Conservation (phyloP, 2,329 filamentous ascomycete species). For the Fusarium globosum region DNA sequence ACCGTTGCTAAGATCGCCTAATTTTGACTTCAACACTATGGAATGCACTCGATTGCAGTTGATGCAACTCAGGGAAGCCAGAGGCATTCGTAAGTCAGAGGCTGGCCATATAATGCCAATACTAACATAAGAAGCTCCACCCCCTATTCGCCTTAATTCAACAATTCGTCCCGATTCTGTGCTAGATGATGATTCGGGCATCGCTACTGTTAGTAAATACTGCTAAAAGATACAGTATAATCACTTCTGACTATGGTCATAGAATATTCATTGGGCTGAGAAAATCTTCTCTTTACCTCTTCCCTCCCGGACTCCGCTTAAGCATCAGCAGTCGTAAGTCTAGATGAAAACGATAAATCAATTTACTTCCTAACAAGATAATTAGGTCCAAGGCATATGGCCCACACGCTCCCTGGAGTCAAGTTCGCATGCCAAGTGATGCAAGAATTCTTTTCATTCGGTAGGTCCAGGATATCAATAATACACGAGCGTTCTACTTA, state of each 20-base stretch:
- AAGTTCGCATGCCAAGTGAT: conserved; percentile 58
- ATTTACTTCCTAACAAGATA: conserved; percentile 2
- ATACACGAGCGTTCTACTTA: conserved; percentile 3
- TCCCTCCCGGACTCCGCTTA: conserved; percentile 62
- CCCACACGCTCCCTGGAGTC: conserved; percentile 57
- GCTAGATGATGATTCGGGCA: conserved; percentile 43
- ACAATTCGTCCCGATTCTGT: conserved; percentile 50
- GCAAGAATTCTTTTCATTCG: conserved; percentile 66
- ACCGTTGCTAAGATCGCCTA: conserved; percentile 51
- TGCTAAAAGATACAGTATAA: neutral
- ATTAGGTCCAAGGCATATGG: conserved; percentile 60
- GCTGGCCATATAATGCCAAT: conserved; percentile 5
- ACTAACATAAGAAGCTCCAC: conserved; percentile 48
- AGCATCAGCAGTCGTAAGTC: conserved; percentile 51
- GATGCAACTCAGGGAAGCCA: conserved; percentile 63
- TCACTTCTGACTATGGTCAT: conserved; percentile 15
- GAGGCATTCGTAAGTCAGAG: conserved; percentile 60
- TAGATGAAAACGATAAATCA: neutral
- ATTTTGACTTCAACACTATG: conserved; percentile 67
- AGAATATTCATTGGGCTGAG: conserved; percentile 70
- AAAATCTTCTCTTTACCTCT: conserved; percentile 68
- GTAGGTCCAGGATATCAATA: conserved; percentile 48
- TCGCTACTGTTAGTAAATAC: conserved; percentile 31
- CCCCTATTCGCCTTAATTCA: conserved; percentile 50
- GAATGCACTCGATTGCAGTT: conserved; percentile 62